phyloP scores from a whole-genome alignment of 306 rosid species.

The Vachellia pachyceras region DNA sequence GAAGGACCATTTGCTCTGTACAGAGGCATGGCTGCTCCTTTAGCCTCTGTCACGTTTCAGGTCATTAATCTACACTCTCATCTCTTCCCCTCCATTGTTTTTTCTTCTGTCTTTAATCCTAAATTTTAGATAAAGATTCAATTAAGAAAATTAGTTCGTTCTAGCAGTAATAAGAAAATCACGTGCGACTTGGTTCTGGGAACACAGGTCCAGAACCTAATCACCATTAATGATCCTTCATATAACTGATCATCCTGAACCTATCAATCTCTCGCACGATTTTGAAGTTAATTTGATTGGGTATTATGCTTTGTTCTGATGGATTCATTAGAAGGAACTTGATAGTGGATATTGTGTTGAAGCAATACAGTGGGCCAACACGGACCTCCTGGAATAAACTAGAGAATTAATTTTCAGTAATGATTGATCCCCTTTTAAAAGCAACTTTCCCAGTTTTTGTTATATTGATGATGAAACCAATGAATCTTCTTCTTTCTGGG shows the following conservation, averaged over 20 bases:
- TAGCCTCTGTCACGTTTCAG: constrained; percentile 91
- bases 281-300: background rate
- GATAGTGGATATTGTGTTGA: background rate
- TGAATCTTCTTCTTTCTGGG: constrained; percentile 18
- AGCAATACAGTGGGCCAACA: constrained; percentile 1
- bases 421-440: constrained; percentile 2
- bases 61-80: constrained; percentile 32
- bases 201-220: constrained; percentile 16
- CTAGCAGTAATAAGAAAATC: constrained; percentile 7
- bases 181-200: background rate
- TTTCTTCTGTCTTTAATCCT: background rate
- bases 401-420: background rate
- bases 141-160: background rate
- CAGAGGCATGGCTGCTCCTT: constrained; percentile 88
- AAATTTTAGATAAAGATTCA: background rate
- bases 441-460: constrained; percentile 26
- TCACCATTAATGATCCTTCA: background rate
- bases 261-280: constrained; percentile 6
- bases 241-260: background rate
- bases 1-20: constrained; percentile 78
- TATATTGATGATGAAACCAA: constrained; percentile 19
- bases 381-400: constrained; percentile 11
- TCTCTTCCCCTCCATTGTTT: background rate
- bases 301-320: constrained; percentile 26
- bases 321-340: constrained; percentile 3